Base-by-base conservation (phyloP, 2,329 filamentous ascomycete species). In the Blastomyces silverae region DNA sequence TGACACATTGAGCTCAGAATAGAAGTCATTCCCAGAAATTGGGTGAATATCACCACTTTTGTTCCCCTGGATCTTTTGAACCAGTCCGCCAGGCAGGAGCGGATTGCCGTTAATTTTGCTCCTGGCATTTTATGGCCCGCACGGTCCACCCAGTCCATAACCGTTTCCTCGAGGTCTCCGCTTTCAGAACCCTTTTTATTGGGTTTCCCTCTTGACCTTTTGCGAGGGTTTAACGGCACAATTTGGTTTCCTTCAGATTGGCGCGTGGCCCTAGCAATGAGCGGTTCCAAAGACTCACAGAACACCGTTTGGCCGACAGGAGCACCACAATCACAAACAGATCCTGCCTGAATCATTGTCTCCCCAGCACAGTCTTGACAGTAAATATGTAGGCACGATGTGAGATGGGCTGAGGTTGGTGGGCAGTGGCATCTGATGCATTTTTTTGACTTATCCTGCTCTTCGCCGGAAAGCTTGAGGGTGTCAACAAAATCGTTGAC, bases 31-130 rank as follows among this genome's bases (percentile, higher is more conserved):
- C 79, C 74, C 1, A 83, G 72, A 66, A 85, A 88, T 68, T 88
- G 84, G 0, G 82, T 84, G 67, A 86, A 88, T 57, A 88, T 74
- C 65, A 84, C 84, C 57, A 87, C 80, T 72, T 88, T 88, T 52
- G 79, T 79, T 0, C 76, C 62, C 0, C 77, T 76, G 3, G 81
- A 79, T 15, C 82, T 76, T 0, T 73, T 58, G 15, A 81, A 71
- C 71, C 79, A 81, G 13, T 76, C 72, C 2, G 78, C 63, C 4
- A 81, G 64, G 6, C 74, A 68, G 0, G 71, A 67, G 53, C 73
- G 73, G 4, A 78, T 69, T 13, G 73, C 75, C 4, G 69, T 72
- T 0, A 78, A 70, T 67, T 81, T 81, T 0, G 79, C 73, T n/a
- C 74, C 74, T 0, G 76, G 75, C 44, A 78, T 73, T 0, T 74